Evolutionary conservation across 129 eudicot genomes (phyloP).

Genomic region (Lactuca sativa): DNA sequence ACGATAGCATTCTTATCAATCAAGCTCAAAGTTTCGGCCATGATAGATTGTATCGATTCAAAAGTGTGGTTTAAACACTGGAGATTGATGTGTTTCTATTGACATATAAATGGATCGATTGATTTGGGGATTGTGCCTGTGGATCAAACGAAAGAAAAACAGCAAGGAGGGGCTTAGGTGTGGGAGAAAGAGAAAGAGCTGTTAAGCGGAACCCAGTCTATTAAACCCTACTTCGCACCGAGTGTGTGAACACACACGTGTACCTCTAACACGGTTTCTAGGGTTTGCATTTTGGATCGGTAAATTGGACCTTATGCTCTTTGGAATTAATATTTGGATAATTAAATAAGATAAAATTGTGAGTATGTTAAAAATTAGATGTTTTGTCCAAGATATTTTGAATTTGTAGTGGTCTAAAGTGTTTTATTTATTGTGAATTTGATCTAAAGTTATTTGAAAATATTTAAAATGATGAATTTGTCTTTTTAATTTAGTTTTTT

Average conservation of each 20-base stretch:
- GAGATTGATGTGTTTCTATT: background rate
- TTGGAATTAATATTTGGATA: background rate
- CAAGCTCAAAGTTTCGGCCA: constrained; percentile 19
- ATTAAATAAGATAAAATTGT: too few relatives aligned
- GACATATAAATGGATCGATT: constrained; percentile 5
- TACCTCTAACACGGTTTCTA: constrained; percentile 20
- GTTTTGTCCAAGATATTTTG: too few relatives aligned
- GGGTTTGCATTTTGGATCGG: constrained; percentile 23
- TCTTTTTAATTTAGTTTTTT: too few relatives aligned
- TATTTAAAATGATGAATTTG: too few relatives aligned
- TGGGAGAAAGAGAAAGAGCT: constrained; percentile 30
- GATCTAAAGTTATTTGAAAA: too few relatives aligned
- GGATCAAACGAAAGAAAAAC: background rate
- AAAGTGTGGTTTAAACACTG: constrained; percentile 2
- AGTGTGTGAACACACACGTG: constrained; percentile 24
- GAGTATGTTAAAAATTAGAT: too few relatives aligned
- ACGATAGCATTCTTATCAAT: constrained; percentile 12
- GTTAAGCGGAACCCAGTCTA: constrained; percentile 24
- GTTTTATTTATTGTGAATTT: too few relatives aligned
- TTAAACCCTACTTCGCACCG: constrained; percentile 35
- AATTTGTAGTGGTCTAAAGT: too few relatives aligned
- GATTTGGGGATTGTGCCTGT: constrained; percentile 5
- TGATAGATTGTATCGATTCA: constrained; percentile 6
- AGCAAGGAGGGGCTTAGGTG: constrained; percentile 1
- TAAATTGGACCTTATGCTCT: background rate